Conservation (phyloP, 2,329 filamentous ascomycete genomes). For the Diaporthe longicolla region DNA sequence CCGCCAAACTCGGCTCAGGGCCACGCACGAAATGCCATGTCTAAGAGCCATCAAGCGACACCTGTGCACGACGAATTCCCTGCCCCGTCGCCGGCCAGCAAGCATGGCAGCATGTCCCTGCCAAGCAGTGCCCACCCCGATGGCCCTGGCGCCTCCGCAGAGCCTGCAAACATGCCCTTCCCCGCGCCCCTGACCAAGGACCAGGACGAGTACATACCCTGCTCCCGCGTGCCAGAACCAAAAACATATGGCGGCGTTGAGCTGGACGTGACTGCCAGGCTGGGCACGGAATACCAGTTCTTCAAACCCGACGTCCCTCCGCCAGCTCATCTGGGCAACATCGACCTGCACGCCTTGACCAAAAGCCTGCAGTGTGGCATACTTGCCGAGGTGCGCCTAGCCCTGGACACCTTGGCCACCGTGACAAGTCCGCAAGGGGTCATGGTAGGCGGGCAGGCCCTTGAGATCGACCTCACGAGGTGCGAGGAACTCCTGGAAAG, state of each 20-base stretch:
- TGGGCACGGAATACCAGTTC: constrained; percentile 76
- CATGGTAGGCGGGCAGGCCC: constrained; percentile 51
- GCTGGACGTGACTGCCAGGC: constrained; percentile 72
- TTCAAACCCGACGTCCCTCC: constrained; percentile 82
- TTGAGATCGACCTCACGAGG: constrained; percentile 76
- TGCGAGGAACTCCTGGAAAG: constrained; percentile 93
- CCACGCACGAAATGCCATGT: constrained; percentile 66
- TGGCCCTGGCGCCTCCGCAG: constrained; percentile 46
- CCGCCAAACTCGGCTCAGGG: constrained; percentile 58
- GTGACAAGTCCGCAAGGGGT: constrained; percentile 75
- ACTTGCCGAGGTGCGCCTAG: constrained; percentile 88
- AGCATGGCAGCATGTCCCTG: constrained; percentile 58
- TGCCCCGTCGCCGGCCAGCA: constrained; percentile 62
- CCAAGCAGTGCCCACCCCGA: constrained; percentile 54
- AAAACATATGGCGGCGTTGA: constrained; percentile 74
- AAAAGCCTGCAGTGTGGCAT: constrained; percentile 93
- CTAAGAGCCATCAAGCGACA: constrained; percentile 64
- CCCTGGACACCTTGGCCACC: constrained; percentile 84
- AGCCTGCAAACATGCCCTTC: constrained; percentile 48
- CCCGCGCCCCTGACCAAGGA: constrained; percentile 57
- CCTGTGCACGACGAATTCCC: constrained; percentile 58
- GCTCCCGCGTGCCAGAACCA: constrained; percentile 55
- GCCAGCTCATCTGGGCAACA: constrained; percentile 83
- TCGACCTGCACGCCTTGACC: constrained; percentile 91
- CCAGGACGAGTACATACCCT: constrained; percentile 69